Base-by-base conservation (phyloP, 1,139 yeast species). In the Hanseniaspora sp. region DNA sequence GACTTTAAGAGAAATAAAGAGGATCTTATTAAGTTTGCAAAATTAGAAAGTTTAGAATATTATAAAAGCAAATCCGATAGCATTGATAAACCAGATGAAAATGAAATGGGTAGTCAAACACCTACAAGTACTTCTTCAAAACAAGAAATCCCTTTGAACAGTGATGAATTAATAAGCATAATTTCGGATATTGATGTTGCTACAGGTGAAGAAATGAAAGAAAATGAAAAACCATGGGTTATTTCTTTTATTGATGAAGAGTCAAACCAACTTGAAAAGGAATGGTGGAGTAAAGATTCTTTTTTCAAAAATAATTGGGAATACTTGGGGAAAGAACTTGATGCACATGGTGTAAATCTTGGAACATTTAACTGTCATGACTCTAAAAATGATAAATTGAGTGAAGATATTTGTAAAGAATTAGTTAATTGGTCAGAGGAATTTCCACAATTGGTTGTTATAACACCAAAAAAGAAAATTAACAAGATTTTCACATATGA, bases 351-450 rank as follows among this genome's bases (percentile, higher is more conserved):
- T 8, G 68, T 77, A n/a, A 68, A 68, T n/a, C 67, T 78, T 0
- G 83, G 77, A 8, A 86, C 79, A 64, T 69, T 83, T 58, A 80
- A 79, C 66, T 83, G 92, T 65, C 64, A 67, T 34, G 64, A 74
- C 6, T 9, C 37, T 1, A 15, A 34, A 13, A 37, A 31, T 17
- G 47, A 48, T 33, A 18, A 23, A 8, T n/a, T 48, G 7, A 73
- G 79, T 59, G 67, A 71, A 4, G 69, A 68, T 23, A 61, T 82
- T 5, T 83, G 92, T 64, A 62, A 67, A 38, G 69, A 74, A 52
- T 63, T 83, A 43, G 82, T 80, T 0, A 71, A 74, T 58, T 66
- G 65, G 29, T 49, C 64, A 60, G 51, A 63, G 15, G 58, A 61
- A 49, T 52, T 52, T 13, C 74, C 74, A 15, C 60, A 65, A n/a